Evolutionary conservation across 805 yeast species (phyloP).

Genomic region (Saccharomycopsis guyanensis): DNA sequence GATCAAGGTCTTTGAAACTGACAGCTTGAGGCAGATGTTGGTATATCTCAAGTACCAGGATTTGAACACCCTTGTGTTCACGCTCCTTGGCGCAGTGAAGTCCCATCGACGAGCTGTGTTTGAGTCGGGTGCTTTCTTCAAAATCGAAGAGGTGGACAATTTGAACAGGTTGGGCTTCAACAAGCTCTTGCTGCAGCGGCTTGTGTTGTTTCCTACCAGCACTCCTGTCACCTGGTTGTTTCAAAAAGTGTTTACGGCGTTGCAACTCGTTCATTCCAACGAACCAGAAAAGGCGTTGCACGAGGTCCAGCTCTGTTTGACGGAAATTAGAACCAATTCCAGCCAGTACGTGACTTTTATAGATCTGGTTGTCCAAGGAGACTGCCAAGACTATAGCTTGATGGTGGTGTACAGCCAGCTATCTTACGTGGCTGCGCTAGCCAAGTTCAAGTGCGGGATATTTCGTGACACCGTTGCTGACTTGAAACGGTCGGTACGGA

Average conservation of each 20-base stretch:
- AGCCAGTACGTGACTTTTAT: not conserved
- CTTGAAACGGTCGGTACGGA: conserved; percentile 10
- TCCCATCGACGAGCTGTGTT: not conserved
- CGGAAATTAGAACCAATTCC: not conserved
- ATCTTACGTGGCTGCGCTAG: not conserved
- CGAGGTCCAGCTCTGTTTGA: not conserved
- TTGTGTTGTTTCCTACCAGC: not conserved
- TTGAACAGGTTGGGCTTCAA: conserved; percentile 1
- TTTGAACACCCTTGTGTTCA: not conserved
- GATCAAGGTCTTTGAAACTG: conserved; percentile 2
- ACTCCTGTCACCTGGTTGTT: not conserved
- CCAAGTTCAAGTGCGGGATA: conserved; percentile 4
- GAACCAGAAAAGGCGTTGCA: not conserved
- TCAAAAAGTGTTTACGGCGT: not conserved
- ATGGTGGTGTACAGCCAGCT: conserved; percentile 8
- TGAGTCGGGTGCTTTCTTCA: not conserved
- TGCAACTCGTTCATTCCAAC: not conserved
- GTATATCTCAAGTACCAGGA: conserved; percentile 4
- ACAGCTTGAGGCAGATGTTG: not conserved
- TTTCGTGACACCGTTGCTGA: conserved; percentile 6
- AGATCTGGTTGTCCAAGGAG: not conserved
- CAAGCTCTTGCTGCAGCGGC: not conserved
- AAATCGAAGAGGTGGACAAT: not conserved
- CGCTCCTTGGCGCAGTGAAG: not conserved
- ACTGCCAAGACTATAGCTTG: not conserved